Evolutionary conservation across 1,284 basidiomycete genomes (phyloP).

Genomic region (Melampsora americana): DNA sequence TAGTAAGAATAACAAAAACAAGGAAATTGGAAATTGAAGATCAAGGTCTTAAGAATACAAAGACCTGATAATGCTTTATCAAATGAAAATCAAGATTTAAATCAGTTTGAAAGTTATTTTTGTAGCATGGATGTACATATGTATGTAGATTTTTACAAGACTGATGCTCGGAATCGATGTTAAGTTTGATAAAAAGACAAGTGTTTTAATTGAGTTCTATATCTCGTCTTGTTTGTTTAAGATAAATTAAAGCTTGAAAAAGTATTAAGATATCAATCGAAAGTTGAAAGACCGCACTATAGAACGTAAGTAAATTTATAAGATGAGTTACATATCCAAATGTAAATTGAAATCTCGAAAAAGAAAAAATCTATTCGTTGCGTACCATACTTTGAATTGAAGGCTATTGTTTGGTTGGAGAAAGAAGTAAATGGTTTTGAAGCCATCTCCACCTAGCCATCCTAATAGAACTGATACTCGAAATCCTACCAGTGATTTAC

Average conservation of each 20-base stretch:
- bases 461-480: slow-evolving; percentile 56
- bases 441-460: slow-evolving; percentile 57
- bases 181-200: neutral
- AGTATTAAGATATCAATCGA: slow-evolving; percentile 53
- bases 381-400: slow-evolving; percentile 57
- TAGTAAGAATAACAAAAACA: too few relatives aligned
- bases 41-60: too few relatives aligned
- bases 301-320: slow-evolving; percentile 48
- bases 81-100: too few relatives aligned
- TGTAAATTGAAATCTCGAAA: neutral
- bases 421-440: slow-evolving; percentile 58
- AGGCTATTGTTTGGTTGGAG: slow-evolving; percentile 55
- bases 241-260: slow-evolving; percentile 52
- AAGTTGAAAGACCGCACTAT: slow-evolving; percentile 51
- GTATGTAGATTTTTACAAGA: too few relatives aligned
- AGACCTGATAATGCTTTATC: too few relatives aligned
- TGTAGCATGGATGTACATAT: too few relatives aligned
- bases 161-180: too few relatives aligned
- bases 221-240: slow-evolving; percentile 50
- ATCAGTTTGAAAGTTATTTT: too few relatives aligned
- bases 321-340: too few relatives aligned
- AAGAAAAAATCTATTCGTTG: slow-evolving; percentile 34
- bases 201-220: slow-evolving; percentile 43
- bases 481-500: slow-evolving; percentile 59
- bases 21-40: too few relatives aligned